These are phyloP conservation scores for Lithospermum erythrorhizon DNA, from an alignment of 257 asterid species.

Conservation along the genomic window DNA sequence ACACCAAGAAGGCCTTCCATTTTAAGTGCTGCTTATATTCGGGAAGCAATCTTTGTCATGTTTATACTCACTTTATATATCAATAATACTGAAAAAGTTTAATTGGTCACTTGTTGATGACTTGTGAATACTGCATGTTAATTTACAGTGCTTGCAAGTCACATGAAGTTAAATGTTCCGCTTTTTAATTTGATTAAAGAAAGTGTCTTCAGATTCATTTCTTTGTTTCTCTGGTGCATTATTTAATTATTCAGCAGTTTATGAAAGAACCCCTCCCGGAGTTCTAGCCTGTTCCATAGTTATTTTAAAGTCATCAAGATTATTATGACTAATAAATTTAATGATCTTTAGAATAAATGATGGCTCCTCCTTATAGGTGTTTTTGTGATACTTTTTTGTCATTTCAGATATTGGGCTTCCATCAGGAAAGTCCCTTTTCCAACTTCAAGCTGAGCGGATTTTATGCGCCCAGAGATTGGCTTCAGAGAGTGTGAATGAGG, in stretches of 20 bases:
- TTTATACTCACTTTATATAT: no score
- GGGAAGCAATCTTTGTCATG: not conserved
- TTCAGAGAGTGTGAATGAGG: conserved; percentile 63
- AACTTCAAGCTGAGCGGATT: conserved; percentile 94
- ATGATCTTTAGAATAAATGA: no score
- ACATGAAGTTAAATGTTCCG: not conserved
- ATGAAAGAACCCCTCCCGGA: no score
- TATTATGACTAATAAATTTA: no score
- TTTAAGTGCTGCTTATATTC: no score
- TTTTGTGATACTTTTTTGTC: conserved; percentile 4
- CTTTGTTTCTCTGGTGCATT: no score
- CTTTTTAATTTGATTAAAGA: no score
- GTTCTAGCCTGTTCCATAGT: no score
- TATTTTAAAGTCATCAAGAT: no score
- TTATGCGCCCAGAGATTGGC: conserved; percentile 78
- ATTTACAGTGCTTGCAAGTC: not conserved
- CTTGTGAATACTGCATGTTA: not conserved
- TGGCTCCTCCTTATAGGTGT: conserved; percentile 4
- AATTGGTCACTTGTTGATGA: not conserved
- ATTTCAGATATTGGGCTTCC: conserved; percentile 86
- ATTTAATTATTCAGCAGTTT: no score
- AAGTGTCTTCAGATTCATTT: no score
- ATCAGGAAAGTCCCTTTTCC: conserved; percentile 96
- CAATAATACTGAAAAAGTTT: not conserved
- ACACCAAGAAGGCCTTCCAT: not conserved